Percentiles rank a stretch among this genome's conserved stretches.
These are phyloP conservation scores for Theileria sp. DNA, from an alignment of 169 alveolate genomes.

Conservation along the genomic window DNA sequence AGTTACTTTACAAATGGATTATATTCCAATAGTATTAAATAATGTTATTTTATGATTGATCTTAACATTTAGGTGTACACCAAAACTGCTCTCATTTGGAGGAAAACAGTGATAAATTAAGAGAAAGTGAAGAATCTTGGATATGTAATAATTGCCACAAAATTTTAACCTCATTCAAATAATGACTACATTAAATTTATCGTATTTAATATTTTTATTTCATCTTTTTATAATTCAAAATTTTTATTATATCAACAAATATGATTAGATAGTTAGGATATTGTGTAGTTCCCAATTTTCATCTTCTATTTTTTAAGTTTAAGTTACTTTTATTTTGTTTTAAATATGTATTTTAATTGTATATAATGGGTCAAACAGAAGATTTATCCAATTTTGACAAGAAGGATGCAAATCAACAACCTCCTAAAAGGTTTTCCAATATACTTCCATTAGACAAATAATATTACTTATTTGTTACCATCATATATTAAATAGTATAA, in stretches of 20 bases:
- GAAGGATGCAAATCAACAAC: constrained; percentile 1
- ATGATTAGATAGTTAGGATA: neutral
- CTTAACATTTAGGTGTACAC: constrained; percentile 14
- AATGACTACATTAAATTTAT: too few species aligned
- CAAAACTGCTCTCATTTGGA: constrained; percentile 8
- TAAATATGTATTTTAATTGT: neutral
- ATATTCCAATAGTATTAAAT: neutral
- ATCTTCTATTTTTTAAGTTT: neutral
- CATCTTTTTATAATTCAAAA: too few species aligned
- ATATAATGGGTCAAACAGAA: constrained; percentile 18
- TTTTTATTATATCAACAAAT: neutral
- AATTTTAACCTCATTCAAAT: neutral
- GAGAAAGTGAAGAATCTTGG: constrained; percentile 5
- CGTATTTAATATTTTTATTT: neutral
- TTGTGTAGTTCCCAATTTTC: constrained; percentile 3
- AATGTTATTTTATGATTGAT: neutral
- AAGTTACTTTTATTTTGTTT: neutral
- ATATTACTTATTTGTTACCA: neutral
- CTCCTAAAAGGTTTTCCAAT: constrained; percentile 10
- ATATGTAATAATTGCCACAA: constrained; percentile 20
- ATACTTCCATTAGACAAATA: neutral
- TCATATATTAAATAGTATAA: neutral
- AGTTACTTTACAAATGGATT: neutral
- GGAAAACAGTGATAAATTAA: neutral
- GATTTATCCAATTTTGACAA: constrained; percentile 7